A percentile compares a stretch with the other conserved stretches of the same genome.
Evolutionary conservation across 192 early-diverging fungal genomes (phyloP).

Genomic region (Neocallimastix lanati): DNA sequence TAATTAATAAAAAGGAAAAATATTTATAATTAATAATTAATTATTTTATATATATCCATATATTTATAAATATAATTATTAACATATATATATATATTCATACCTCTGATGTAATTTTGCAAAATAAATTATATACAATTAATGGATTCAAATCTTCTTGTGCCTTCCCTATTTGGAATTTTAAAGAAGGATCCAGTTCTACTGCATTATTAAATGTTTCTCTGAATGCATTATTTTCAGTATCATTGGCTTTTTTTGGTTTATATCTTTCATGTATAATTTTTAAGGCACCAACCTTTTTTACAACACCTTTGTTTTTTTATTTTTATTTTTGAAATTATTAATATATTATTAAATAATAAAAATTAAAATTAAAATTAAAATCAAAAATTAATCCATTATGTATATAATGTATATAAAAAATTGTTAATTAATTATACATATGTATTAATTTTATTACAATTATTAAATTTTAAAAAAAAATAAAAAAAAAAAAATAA

Average conservation of each 20-base stretch:
- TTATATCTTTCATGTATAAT: slow-evolving; percentile 89
- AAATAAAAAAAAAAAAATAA: too few relatives aligned
- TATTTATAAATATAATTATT: neutral
- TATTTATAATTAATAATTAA: neutral
- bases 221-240: slow-evolving; percentile 53
- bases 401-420: too few relatives aligned
- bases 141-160: slow-evolving; percentile 91
- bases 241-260: slow-evolving; percentile 42
- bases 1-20: too few relatives aligned
- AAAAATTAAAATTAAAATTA: too few relatives aligned
- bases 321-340: neutral
- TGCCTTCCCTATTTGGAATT: slow-evolving; percentile 54
- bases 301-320: slow-evolving; percentile 46
- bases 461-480: too few relatives aligned
- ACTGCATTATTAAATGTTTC: slow-evolving; percentile 56
- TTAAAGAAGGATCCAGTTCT: slow-evolving; percentile 52
- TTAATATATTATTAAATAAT: neutral
- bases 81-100: neutral
- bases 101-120: slow-evolving; percentile 68
- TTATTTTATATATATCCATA: neutral
- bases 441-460: too few relatives aligned
- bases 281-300: slow-evolving; percentile 88
- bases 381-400: too few relatives aligned
- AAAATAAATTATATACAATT: slow-evolving; percentile 66
- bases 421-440: too few relatives aligned